phyloP scores from a whole-genome alignment of 208 protist genomes.

The Crithidia fasciculata region DNA sequence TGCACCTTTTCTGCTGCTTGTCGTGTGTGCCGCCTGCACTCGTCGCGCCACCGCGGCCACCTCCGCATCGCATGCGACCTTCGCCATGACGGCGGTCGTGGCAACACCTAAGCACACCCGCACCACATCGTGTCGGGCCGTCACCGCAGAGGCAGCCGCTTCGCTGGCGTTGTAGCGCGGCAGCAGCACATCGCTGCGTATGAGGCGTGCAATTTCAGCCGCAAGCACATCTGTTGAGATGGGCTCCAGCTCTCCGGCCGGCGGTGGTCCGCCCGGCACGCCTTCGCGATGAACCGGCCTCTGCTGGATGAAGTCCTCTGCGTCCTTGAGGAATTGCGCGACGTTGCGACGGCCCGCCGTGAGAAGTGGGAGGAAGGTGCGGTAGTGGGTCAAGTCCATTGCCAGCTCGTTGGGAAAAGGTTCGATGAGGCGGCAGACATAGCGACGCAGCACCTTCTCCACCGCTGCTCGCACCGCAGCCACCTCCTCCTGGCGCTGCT shows the following conservation, averaged over 20 bases:
- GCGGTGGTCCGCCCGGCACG: conserved; percentile 21
- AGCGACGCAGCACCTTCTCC: conserved; percentile 39
- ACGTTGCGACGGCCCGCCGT: conserved; percentile 36
- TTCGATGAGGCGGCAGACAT: conserved; percentile 36
- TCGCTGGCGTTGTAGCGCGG: not conserved
- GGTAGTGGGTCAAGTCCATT: conserved; percentile 66
- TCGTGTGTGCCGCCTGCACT: not conserved
- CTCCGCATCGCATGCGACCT: conserved; percentile 83
- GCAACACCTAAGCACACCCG: conserved; percentile 77
- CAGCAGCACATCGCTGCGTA: conserved; percentile 44
- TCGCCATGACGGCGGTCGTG: conserved; percentile 66
- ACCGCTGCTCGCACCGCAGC: conserved; percentile 23
- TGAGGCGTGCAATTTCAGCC: conserved; percentile 42
- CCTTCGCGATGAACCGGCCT: conserved; percentile 32
- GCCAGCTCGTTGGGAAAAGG: conserved; percentile 50
- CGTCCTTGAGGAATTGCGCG: conserved; percentile 39
- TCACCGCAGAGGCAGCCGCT: not conserved
- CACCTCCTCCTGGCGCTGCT: conserved; percentile 9
- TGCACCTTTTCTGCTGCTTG: not conserved
- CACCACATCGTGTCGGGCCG: not conserved
- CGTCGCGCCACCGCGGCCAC: conserved; percentile 27
- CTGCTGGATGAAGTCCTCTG: conserved; percentile 9
- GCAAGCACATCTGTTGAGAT: conserved; percentile 43
- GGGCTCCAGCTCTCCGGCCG: conserved; percentile 22
- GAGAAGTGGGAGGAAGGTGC: conserved; percentile 37